A percentile compares a stretch with the other conserved stretches of the same genome.
Conservation (phyloP, 1,284 basidiomycete genomes). For the Sphagnurus paluster region DNA sequence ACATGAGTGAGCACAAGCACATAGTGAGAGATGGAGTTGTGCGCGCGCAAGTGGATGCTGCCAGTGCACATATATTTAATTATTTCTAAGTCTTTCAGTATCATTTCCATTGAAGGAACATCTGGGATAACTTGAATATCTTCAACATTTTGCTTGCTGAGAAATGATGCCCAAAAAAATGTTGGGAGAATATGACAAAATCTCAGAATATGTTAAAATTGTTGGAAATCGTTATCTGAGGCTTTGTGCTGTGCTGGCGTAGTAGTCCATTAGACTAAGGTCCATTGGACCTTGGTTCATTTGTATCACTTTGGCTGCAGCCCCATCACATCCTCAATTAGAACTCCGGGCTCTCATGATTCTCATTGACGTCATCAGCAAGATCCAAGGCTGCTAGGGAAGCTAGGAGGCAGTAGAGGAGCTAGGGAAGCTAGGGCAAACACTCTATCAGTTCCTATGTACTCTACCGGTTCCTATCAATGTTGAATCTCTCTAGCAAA, state of each 20-base stretch:
- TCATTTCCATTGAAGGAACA: background rate
- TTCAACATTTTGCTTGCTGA: background rate
- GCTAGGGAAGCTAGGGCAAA: too few relatives aligned
- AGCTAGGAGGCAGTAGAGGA: too few relatives aligned
- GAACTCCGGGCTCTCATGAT: too few relatives aligned
- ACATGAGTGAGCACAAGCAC: background rate
- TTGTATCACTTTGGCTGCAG: too few relatives aligned
- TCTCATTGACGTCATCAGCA: too few relatives aligned
- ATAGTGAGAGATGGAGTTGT: background rate
- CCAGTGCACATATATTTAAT: background rate
- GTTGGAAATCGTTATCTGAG: background rate
- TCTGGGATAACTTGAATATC: background rate
- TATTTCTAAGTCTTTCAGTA: background rate
- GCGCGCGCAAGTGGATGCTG: background rate
- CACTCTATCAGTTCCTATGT: too few relatives aligned
- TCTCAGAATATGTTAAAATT: background rate
- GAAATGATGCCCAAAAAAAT: background rate
- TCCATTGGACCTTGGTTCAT: too few relatives aligned
- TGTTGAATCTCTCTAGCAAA: too few relatives aligned
- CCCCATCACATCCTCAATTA: too few relatives aligned
- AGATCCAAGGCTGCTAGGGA: too few relatives aligned
- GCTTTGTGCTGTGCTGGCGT: conserved; percentile 4
- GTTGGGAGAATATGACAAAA: background rate
- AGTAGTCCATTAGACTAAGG: too few relatives aligned
- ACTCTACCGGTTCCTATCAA: too few relatives aligned